Conservation (phyloP, 495 filamentous ascomycete genomes). For the Aspergillus olivimuriae region DNA sequence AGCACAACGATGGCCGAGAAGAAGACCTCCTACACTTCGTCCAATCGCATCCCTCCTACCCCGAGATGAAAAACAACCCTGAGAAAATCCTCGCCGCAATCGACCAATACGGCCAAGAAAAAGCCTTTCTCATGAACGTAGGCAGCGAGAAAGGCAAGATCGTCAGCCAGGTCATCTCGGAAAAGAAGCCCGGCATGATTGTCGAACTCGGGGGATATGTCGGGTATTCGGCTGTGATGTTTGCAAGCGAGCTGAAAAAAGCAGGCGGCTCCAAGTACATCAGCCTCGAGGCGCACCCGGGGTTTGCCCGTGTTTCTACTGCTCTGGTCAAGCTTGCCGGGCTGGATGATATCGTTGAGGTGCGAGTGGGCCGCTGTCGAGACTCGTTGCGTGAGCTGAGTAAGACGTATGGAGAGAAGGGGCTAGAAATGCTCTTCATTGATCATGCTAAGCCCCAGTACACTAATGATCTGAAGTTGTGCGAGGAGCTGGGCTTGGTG, state of each 20-base stretch:
- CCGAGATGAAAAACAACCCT: constrained; percentile 49
- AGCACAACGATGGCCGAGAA: constrained; percentile 61
- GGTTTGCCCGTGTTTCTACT: constrained; percentile 50
- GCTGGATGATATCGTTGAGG: constrained; percentile 50
- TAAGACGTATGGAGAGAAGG: neutral
- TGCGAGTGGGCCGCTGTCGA: constrained; percentile 51
- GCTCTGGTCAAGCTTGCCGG: constrained; percentile 56
- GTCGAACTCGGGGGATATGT: constrained; percentile 71
- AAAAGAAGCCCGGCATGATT: constrained; percentile 51
- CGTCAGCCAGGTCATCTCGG: constrained; percentile 49
- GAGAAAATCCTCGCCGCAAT: constrained; percentile 53
- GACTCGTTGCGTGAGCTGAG: constrained; percentile 44
- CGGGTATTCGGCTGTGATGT: constrained; percentile 63
- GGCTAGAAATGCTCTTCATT: constrained; percentile 57
- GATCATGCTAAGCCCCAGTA: constrained; percentile 62
- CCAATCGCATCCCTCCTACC: constrained; percentile 41
- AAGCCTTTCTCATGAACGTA: constrained; percentile 59
- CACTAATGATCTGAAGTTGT: constrained; percentile 56
- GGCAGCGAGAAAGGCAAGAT: constrained; percentile 60
- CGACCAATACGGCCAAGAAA: constrained; percentile 57
- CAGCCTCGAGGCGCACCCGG: constrained; percentile 54
- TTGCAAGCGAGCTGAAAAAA: constrained; percentile 47
- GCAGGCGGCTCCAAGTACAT: constrained; percentile 47
- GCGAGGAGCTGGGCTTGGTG: constrained; percentile 54
- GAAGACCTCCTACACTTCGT: constrained; percentile 58